A percentile compares a stretch with the other conserved stretches of the same genome.
These are phyloP conservation scores for Penicillium silybi DNA, from an alignment of 495 filamentous ascomycete species.

Conservation along the genomic window DNA sequence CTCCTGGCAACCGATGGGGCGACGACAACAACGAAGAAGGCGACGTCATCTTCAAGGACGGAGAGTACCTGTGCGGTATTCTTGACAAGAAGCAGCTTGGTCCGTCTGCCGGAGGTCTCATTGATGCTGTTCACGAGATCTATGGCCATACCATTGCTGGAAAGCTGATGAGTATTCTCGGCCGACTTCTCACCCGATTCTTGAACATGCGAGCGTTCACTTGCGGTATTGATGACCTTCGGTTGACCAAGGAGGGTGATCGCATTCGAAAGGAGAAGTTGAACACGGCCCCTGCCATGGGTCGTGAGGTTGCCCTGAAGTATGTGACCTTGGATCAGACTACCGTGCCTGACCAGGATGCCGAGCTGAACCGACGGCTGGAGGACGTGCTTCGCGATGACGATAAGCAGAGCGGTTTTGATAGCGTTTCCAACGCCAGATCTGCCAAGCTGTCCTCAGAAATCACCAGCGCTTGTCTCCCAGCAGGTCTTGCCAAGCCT, in stretches of 20 bases:
- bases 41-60: slow-evolving; percentile 78
- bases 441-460: slow-evolving; percentile 69
- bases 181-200: slow-evolving; percentile 82
- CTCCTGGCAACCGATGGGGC: slow-evolving; percentile 73
- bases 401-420: slow-evolving; percentile 80
- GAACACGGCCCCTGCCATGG: slow-evolving; percentile 64
- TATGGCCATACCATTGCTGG: slow-evolving; percentile 87
- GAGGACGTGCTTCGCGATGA: slow-evolving; percentile 91
- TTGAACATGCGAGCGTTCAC: slow-evolving; percentile 92
- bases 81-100: slow-evolving; percentile 96
- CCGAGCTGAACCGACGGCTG: slow-evolving; percentile 68
- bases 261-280: slow-evolving; percentile 64
- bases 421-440: slow-evolving; percentile 75
- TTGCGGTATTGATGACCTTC: slow-evolving; percentile 95
- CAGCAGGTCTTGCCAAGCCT: slow-evolving; percentile 75
- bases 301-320: slow-evolving; percentile 77
- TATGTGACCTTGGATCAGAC: slow-evolving; percentile 83
- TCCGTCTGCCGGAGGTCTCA: slow-evolving; percentile 77
- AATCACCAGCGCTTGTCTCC: slow-evolving; percentile 75
- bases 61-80: slow-evolving; percentile 84
- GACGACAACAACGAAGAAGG: slow-evolving; percentile 66
- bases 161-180: slow-evolving; percentile 80
- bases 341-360: slow-evolving; percentile 53
- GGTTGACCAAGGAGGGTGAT: slow-evolving; percentile 80
- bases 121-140: slow-evolving; percentile 89